Evolutionary conservation across 306 rosid genomes (phyloP).

Genomic region (Acacia crassicarpa): DNA sequence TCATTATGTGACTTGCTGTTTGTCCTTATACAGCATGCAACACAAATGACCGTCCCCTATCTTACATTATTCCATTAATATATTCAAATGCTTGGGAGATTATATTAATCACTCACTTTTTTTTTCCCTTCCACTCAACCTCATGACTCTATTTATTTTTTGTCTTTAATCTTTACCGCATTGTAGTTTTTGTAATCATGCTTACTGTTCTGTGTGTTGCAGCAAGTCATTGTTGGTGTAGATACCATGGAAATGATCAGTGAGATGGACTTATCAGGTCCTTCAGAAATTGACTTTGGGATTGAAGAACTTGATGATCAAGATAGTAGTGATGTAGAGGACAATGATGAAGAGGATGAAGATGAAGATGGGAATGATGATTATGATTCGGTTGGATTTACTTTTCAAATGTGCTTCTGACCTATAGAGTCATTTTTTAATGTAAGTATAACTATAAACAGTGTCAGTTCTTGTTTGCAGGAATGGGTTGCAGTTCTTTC

Average conservation of each 20-base stretch:
- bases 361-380: conserved; percentile 58
- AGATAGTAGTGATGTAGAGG: conserved; percentile 57
- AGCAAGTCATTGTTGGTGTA: conserved; percentile 96
- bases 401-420: neutral
- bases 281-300: conserved; percentile 84
- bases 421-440: conserved; percentile 25
- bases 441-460: conserved; percentile 9
- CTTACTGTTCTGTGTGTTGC: conserved; percentile 33
- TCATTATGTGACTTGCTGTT: neutral
- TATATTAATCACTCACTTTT: neutral
- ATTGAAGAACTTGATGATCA: conserved; percentile 83
- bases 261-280: conserved; percentile 81
- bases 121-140: neutral
- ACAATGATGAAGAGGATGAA: conserved; percentile 45
- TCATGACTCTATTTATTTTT: neutral
- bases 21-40: neutral
- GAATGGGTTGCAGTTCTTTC: conserved; percentile 88
- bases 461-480: conserved; percentile 53
- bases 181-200: neutral
- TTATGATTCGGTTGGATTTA: conserved; percentile 63
- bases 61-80: neutral
- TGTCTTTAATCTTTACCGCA: neutral
- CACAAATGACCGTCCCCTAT: neutral
- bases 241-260: conserved; percentile 81
- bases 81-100: neutral